Base-by-base conservation (phyloP, 169 alveolate genomes). In the Cardiosporidium cionae region DNA sequence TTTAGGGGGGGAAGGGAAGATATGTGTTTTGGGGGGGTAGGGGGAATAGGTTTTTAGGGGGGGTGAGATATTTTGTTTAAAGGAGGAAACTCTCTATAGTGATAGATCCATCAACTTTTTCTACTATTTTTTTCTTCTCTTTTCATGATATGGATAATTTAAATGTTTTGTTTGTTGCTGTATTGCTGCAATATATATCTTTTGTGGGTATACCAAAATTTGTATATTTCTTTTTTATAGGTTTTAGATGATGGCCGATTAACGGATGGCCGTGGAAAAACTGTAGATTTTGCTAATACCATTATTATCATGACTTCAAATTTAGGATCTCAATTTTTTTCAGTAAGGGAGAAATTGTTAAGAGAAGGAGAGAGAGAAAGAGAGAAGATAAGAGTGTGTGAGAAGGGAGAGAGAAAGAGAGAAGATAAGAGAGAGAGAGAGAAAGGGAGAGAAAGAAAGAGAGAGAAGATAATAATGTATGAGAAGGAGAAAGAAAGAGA, bases 221-320 rank as follows among this genome's bases (percentile, higher is more conserved):
- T 16, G 58, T 44, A 9, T 16, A 44, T 44, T 44, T 16, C n/a
- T 32, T 4, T 22, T 7, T 6, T 34, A 25, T 63, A 73, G 72
- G 52, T 62, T 53, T 73, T 73, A 33, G 72, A 34, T 32, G 65
- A 37, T 32, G 80, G 72, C 2, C 72, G 70, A 28, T 28, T 73
- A 28, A 63, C 95, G 23, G 95, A 91, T 58, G 77, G 92, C 7
- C 81, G 72, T 23, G 95, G 94, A 6, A 84, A 88, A 32, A 82
- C 72, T 31, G 95, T 73, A 3, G 80, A 64, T 36, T 64, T 73
- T 63, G 52, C 72, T 31, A 73, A 37, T 62, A 27, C 64, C 27
- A 36, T 73, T 7, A 37, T 73, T 7, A 73, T 64, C 16, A n/a
- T 63, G 68, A 73, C 67, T 1, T 73, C 80, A 1, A 73, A 73